Evolutionary conservation across 1,284 basidiomycete species (phyloP).

Genomic region (Austroboletus novae-zelandiae): DNA sequence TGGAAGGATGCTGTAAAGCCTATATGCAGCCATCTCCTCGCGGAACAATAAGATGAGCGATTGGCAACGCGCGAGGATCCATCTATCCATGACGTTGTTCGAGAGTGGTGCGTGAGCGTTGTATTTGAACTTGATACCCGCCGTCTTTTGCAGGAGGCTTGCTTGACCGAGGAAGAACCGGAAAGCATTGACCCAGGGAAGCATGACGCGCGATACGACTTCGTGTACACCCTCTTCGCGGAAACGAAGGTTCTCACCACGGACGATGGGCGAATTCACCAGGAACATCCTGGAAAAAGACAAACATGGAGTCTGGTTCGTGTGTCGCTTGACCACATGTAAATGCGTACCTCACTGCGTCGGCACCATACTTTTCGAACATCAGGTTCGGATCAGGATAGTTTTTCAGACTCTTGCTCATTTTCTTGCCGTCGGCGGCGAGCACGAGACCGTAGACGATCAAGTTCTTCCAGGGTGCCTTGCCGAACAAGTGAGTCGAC

Average conservation of each 20-base stretch:
- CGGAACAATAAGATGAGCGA: constrained; percentile 91
- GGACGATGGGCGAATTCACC: constrained; percentile 98
- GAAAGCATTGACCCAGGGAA: constrained; percentile 99
- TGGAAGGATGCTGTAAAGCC: constrained; percentile 98
- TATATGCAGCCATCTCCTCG: constrained; percentile 95
- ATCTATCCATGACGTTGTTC: constrained; percentile 96
- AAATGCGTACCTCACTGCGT: constrained; percentile 77
- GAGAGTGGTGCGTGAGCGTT: constrained; percentile 84
- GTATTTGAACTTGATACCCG: constrained; percentile 81
- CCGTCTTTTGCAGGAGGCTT: constrained; percentile 82
- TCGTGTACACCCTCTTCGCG: constrained; percentile 98
- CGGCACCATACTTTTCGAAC: constrained; percentile 92
- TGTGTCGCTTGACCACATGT: not conserved
- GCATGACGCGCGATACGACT: constrained; percentile 90
- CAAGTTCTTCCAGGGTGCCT: constrained; percentile 97
- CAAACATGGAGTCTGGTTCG: not conserved
- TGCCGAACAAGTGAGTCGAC: constrained; percentile 91
- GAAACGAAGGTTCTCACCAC: constrained; percentile 97
- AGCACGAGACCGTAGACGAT: constrained; percentile 96
- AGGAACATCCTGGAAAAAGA: constrained; percentile 80
- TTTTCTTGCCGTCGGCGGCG: constrained; percentile 98
- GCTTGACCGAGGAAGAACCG: constrained; percentile 99
- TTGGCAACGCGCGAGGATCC: constrained; percentile 97
- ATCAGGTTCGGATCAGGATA: constrained; percentile 97
- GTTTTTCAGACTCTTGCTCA: constrained; percentile 98